Percentiles rank a stretch among this genome's conserved stretches.
Conservation (phyloP, 306 rosid species). For the Hippophae tibetana region DNA sequence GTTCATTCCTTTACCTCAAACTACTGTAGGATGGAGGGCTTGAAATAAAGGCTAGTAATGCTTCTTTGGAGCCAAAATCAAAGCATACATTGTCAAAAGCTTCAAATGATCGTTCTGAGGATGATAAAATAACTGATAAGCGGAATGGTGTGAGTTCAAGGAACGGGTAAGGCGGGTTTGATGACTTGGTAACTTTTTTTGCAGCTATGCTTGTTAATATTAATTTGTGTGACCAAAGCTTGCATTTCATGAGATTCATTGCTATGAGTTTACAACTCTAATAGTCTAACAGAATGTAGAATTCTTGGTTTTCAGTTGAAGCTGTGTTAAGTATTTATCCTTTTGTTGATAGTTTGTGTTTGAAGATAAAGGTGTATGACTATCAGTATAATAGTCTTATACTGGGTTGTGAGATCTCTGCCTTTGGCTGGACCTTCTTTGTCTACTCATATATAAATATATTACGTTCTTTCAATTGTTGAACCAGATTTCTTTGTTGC, state of each 20-base stretch:
- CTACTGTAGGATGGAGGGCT: conserved; percentile 99
- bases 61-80: conserved; percentile 43
- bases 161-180: conserved; percentile 39
- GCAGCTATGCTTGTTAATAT: conserved; percentile 4
- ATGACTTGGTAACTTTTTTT: not conserved
- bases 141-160: conserved; percentile 64
- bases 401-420: too few relatives aligned
- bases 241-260: not conserved
- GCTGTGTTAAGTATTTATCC: too few relatives aligned
- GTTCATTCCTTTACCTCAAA: conserved; percentile 99
- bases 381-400: too few relatives aligned
- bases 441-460: not conserved
- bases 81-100: conserved; percentile 32
- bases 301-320: too few relatives aligned
- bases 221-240: not conserved
- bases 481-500: not conserved
- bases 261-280: not conserved
- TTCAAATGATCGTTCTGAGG: conserved; percentile 37
- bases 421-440: too few relatives aligned
- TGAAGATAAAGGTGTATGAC: too few relatives aligned
- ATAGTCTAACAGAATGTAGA: too few relatives aligned
- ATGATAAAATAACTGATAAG: conserved; percentile 43
- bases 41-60: conserved; percentile 45
- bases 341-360: too few relatives aligned
- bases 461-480: not conserved